phyloP scores from a whole-genome alignment of 2,329 filamentous ascomycete genomes.

The Cadophora malorum region DNA sequence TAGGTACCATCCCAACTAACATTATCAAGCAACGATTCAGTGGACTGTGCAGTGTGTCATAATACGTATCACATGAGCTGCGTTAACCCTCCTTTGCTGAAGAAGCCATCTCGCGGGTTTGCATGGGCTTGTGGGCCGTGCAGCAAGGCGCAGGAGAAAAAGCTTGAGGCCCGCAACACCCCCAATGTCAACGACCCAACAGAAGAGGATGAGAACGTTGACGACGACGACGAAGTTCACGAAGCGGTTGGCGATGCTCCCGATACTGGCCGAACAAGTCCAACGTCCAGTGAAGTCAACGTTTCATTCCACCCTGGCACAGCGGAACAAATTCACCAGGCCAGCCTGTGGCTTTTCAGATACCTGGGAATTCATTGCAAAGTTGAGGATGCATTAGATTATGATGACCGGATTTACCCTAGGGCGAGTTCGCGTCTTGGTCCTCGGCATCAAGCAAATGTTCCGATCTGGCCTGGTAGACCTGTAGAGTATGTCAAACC shows the following conservation, averaged over 20 bases:
- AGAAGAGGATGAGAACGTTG: slow-evolving; percentile 67
- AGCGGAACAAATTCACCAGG: slow-evolving; percentile 87
- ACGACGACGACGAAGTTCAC: slow-evolving; percentile 76
- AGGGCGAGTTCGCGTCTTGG: slow-evolving; percentile 92
- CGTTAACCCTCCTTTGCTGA: slow-evolving; percentile 87
- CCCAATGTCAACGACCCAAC: slow-evolving; percentile 72
- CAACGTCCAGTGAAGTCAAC: slow-evolving; percentile 63
- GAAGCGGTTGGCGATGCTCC: slow-evolving; percentile 55
- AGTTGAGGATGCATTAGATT: slow-evolving; percentile 93
- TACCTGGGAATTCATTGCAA: slow-evolving; percentile 96
- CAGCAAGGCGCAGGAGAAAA: slow-evolving; percentile 93
- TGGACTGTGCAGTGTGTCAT: slow-evolving; percentile 94
- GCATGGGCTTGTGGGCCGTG: slow-evolving; percentile 98
- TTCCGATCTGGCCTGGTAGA: slow-evolving; percentile 83
- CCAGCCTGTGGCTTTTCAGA: slow-evolving; percentile 93
- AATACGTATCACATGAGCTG: slow-evolving; percentile 99
- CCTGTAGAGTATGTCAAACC: slow-evolving; percentile 92
- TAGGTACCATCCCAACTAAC: slow-evolving; percentile 23
- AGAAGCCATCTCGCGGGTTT: slow-evolving; percentile 96
- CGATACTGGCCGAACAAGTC: slow-evolving; percentile 68
- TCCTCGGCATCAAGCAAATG: slow-evolving; percentile 87
- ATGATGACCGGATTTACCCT: slow-evolving; percentile 97
- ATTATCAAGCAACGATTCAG: slow-evolving; percentile 78
- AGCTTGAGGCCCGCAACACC: slow-evolving; percentile 87
- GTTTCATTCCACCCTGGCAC: slow-evolving; percentile 66